Evolutionary conservation across 2,329 filamentous ascomycete genomes (phyloP).

Genomic region (Clonostachys rhizophaga): DNA sequence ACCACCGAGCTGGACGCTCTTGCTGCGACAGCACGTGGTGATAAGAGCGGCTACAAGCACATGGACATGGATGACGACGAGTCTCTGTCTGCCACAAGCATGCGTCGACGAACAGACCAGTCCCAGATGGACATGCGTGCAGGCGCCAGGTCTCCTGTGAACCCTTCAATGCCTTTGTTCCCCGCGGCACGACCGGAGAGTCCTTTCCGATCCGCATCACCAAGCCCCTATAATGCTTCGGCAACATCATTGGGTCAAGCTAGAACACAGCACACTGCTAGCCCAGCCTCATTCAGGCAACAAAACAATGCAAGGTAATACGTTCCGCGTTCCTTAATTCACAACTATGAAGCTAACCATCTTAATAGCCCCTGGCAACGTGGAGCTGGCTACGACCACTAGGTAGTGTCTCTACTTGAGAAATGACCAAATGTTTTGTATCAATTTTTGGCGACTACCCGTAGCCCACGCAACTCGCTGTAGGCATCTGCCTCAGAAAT

Average conservation of each 20-base stretch:
- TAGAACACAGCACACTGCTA: slow-evolving; percentile 21
- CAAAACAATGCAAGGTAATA: slow-evolving; percentile 24
- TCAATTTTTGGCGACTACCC: neutral
- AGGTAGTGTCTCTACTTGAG: neutral
- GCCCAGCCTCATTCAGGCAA: slow-evolving; percentile 21
- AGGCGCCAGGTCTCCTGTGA: slow-evolving; percentile 27
- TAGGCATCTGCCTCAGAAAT: too few relatives aligned
- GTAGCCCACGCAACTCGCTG: too few relatives aligned
- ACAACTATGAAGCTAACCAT: slow-evolving; percentile 6
- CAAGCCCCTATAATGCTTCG: slow-evolving; percentile 22
- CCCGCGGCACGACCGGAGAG: slow-evolving; percentile 28
- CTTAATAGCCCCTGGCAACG: slow-evolving; percentile 35
- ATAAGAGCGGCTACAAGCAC: slow-evolving; percentile 52
- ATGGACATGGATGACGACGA: slow-evolving; percentile 34
- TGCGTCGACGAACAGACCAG: slow-evolving; percentile 27
- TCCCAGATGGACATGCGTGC: slow-evolving; percentile 22
- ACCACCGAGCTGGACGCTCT: slow-evolving; percentile 88
- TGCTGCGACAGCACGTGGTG: slow-evolving; percentile 82
- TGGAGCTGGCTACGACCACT: slow-evolving; percentile 36
- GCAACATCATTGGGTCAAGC: slow-evolving; percentile 21
- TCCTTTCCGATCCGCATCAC: slow-evolving; percentile 19
- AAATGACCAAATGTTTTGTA: neutral
- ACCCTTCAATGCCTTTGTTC: slow-evolving; percentile 37
- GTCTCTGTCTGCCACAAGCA: slow-evolving; percentile 29
- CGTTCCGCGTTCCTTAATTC: neutral